Percentiles rank a stretch among this genome's conserved stretches.
Evolutionary conservation across 805 yeast species (phyloP).

Genomic region (Diddensiella santjacobensis): DNA sequence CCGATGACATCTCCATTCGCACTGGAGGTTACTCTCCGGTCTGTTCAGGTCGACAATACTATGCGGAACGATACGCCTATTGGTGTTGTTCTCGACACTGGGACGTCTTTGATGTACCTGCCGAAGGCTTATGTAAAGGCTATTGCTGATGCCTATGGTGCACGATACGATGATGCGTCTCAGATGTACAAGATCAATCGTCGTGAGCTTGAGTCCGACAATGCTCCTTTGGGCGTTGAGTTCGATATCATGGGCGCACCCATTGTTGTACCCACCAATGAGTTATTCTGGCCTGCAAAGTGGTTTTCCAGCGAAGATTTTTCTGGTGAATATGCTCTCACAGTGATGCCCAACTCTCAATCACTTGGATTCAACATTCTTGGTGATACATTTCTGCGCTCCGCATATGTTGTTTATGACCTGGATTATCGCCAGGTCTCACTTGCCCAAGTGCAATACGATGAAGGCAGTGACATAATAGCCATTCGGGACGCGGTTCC

Average conservation of each 20-base stretch:
- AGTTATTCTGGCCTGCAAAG: constrained; percentile 27
- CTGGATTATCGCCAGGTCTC: constrained; percentile 53
- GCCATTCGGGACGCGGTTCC: constrained; percentile 25
- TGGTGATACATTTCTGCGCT: constrained; percentile 54
- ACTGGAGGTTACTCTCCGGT: constrained; percentile 23
- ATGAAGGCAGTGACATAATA: constrained; percentile 25
- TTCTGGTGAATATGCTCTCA: constrained; percentile 19
- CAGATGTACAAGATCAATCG: constrained; percentile 39
- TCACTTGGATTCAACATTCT: constrained; percentile 19
- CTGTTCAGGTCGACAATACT: constrained; percentile 18
- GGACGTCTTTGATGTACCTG: constrained; percentile 50
- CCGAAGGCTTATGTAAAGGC: constrained; percentile 37
- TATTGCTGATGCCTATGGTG: constrained; percentile 38
- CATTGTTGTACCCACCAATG: constrained; percentile 39
- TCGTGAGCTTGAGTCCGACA: constrained; percentile 22
- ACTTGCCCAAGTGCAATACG: constrained; percentile 46
- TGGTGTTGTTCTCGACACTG: constrained; percentile 49
- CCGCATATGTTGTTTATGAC: constrained; percentile 65
- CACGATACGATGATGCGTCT: constrained; percentile 36
- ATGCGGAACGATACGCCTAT: constrained; percentile 14
- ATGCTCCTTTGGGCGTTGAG: constrained; percentile 29
- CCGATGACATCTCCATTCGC: constrained; percentile 19
- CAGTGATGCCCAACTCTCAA: constrained; percentile 18
- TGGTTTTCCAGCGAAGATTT: constrained; percentile 27
- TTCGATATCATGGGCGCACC: constrained; percentile 51